Evolutionary conservation across 1,284 basidiomycete genomes (phyloP).

Genomic region (Tilletia horrida): DNA sequence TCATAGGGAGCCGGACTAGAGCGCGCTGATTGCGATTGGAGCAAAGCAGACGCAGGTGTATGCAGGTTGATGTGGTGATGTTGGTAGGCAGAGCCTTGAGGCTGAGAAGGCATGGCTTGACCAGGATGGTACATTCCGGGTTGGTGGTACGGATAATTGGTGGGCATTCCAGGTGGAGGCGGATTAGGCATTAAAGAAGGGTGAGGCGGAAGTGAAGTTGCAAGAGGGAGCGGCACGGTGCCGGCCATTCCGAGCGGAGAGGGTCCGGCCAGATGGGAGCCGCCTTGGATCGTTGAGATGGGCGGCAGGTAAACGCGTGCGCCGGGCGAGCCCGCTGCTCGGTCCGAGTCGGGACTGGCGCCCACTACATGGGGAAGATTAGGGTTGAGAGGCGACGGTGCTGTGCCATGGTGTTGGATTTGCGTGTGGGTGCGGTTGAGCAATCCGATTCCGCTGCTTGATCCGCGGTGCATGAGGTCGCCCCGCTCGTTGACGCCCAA

Average conservation of each 20-base stretch:
- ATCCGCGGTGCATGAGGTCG: constrained; percentile 43
- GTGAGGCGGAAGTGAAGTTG: neutral
- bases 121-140: too few species aligned
- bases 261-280: neutral
- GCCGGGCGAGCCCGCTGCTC: neutral
- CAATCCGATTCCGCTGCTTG: constrained; percentile 43
- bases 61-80: neutral
- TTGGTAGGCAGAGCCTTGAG: neutral
- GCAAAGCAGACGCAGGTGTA: neutral
- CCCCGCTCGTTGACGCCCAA: constrained; percentile 32
- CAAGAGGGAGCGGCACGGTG: neutral
- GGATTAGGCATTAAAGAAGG: neutral
- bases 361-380: neutral
- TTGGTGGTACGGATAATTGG: too few species aligned
- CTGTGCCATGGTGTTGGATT: constrained; percentile 27
- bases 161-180: too few species aligned
- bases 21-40: constrained; percentile 4
- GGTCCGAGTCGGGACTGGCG: neutral
- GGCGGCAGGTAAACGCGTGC: constrained; percentile 2
- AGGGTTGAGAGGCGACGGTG: constrained; percentile 26
- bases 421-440: constrained; percentile 21
- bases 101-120: neutral
- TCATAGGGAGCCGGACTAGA: constrained; percentile 11
- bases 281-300: constrained; percentile 5
- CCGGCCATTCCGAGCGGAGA: neutral